A percentile compares a stretch with the other conserved stretches of the same genome.
Evolutionary conservation across 1,284 basidiomycete genomes (phyloP).

Genomic region (Baeospora myosura): DNA sequence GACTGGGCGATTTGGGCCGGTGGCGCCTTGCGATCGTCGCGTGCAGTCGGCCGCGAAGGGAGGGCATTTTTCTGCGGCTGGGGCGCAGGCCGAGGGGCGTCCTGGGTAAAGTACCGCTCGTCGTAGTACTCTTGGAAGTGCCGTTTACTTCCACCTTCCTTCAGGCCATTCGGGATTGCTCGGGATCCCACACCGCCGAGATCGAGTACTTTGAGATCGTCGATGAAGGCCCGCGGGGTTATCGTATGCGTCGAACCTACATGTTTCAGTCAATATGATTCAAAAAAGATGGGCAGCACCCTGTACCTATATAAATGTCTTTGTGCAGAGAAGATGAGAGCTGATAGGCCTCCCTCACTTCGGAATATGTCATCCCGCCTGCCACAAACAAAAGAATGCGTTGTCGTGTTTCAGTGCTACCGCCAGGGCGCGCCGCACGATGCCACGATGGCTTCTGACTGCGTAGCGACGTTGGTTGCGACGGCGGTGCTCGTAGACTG

Average conservation of each 20-base stretch:
- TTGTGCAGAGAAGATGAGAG: slow-evolving; percentile 71
- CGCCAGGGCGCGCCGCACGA: slow-evolving; percentile 50
- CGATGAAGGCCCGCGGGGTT: slow-evolving; percentile 81
- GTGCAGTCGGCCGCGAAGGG: slow-evolving; percentile 18
- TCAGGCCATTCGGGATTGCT: slow-evolving; percentile 66
- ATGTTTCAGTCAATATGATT: slow-evolving; percentile 3
- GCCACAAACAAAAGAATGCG: slow-evolving; percentile 89
- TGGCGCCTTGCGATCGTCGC: slow-evolving; percentile 26
- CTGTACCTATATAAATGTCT: slow-evolving; percentile 84
- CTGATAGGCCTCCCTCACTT: slow-evolving; percentile 85
- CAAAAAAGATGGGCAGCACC: slow-evolving; percentile 1
- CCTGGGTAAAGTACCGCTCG: slow-evolving; percentile 65
- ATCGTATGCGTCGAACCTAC: slow-evolving; percentile 85
- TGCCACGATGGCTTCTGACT: slow-evolving; percentile 86
- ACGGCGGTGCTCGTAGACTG: slow-evolving; percentile 41
- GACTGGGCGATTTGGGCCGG: slow-evolving; percentile 36
- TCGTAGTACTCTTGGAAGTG: slow-evolving; percentile 70
- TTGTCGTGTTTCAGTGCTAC: slow-evolving; percentile 58
- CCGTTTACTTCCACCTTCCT: slow-evolving; percentile 42
- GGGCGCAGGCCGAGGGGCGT: slow-evolving; percentile 42
- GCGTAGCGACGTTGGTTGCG: slow-evolving; percentile 68
- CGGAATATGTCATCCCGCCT: slow-evolving; percentile 95
- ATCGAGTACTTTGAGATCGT: slow-evolving; percentile 80
- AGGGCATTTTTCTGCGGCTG: slow-evolving; percentile 24
- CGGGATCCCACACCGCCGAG: slow-evolving; percentile 70